These are phyloP conservation scores for Phragmites australis DNA, from an alignment of 176 grass and related monocot species.

Conservation along the genomic window DNA sequence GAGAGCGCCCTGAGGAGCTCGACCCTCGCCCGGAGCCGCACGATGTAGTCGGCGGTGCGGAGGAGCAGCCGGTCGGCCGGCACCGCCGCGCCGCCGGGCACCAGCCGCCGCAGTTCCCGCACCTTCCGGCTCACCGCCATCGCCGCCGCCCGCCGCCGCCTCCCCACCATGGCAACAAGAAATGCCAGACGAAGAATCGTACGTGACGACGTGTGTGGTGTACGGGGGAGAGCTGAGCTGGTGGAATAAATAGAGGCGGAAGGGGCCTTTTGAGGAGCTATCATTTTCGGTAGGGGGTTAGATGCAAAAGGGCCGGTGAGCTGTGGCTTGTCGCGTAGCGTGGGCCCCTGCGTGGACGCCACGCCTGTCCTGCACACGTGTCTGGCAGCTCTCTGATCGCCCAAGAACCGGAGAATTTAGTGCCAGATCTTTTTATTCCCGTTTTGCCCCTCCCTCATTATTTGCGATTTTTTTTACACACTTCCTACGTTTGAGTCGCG, in stretches of 20 bases:
- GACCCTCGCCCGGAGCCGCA: constrained; percentile 56
- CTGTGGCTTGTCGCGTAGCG: constrained; percentile 46
- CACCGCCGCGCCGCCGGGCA: constrained; percentile 54
- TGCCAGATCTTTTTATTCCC: not conserved
- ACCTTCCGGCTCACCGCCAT: constrained; percentile 55
- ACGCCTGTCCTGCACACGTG: constrained; percentile 62
- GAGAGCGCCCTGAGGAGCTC: constrained; percentile 69
- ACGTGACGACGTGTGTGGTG: not conserved
- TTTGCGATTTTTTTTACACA: too few relatives aligned
- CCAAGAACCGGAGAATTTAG: constrained; percentile 24
- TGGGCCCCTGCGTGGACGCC: constrained; percentile 38
- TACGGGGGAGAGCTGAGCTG: constrained; percentile 8
- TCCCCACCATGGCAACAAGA: constrained; percentile 26
- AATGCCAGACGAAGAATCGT: not conserved
- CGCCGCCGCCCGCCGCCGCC: not conserved
- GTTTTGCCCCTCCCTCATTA: not conserved
- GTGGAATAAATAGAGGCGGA: constrained; percentile 41
- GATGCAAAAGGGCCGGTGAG: not conserved
- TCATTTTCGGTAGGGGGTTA: not conserved
- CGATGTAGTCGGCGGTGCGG: constrained; percentile 77
- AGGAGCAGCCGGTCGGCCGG: constrained; percentile 70
- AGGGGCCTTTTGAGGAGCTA: not conserved
- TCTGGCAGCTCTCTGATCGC: constrained; percentile 56
- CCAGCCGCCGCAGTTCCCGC: constrained; percentile 79
- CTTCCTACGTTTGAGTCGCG: too few relatives aligned